Conservation (phyloP, 257 asterid genomes). For the Henckelia pumila region DNA sequence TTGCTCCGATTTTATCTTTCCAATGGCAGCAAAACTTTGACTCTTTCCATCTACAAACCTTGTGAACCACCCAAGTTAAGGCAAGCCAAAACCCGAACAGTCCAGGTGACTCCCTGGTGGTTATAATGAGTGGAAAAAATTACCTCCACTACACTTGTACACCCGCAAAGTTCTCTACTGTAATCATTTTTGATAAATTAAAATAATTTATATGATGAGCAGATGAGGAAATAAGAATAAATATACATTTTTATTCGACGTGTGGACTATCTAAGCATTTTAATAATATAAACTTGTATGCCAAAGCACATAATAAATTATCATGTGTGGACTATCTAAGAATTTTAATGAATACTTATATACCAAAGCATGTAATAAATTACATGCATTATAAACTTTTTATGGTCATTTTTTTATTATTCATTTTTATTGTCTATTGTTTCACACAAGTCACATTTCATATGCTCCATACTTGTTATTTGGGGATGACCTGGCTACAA, state of each 20-base stretch:
- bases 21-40: not conserved
- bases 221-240: not conserved
- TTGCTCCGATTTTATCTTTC: conserved; percentile 12
- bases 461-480: not conserved
- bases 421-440: not conserved
- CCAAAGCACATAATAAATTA: not conserved
- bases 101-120: not conserved
- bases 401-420: not conserved
- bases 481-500: not conserved
- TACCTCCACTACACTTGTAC: not conserved
- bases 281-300: too few relatives aligned
- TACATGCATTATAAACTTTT: not conserved
- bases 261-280: not conserved
- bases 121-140: not conserved
- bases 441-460: not conserved
- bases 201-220: not conserved
- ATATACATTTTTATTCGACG: too few relatives aligned
- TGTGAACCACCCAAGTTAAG: not conserved
- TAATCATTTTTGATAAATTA: too few relatives aligned
- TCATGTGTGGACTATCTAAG: not conserved
- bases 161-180: not conserved
- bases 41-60: not conserved
- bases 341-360: too few relatives aligned
- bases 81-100: not conserved
- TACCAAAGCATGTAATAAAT: not conserved